Evolutionary conservation across 2,329 filamentous ascomycete species (phyloP).

Genomic region (Neofusicoccum sp.): DNA sequence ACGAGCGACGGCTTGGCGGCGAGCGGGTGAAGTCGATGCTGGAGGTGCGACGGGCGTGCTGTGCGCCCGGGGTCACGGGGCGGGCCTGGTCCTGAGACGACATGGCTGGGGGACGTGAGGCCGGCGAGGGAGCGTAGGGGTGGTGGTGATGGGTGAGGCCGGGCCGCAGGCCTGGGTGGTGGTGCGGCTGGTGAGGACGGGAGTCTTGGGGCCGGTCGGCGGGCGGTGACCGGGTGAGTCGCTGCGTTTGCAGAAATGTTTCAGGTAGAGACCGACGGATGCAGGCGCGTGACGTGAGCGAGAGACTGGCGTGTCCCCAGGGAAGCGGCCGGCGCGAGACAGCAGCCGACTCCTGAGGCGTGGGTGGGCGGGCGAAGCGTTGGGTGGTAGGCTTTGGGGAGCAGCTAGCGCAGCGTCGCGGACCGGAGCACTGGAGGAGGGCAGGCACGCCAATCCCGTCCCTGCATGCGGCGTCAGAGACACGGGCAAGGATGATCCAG

Average conservation of each 20-base stretch:
- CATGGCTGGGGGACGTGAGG: background rate
- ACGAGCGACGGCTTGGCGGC: slow-evolving; percentile 37
- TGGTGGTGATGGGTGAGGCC: background rate
- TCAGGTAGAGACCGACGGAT: slow-evolving; percentile 6
- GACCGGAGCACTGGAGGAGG: background rate
- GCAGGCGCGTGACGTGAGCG: slow-evolving; percentile 13
- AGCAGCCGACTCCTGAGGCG: slow-evolving; percentile 1
- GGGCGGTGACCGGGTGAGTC: slow-evolving; percentile 5
- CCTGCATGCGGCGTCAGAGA: slow-evolving; percentile 11
- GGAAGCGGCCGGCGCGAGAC: background rate
- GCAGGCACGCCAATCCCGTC: slow-evolving; percentile 8
- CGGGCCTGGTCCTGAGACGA: slow-evolving; percentile 14
- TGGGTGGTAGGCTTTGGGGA: background rate
- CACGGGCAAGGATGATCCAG: slow-evolving; percentile 9
- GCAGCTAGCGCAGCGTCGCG: background rate
- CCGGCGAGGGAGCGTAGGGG: background rate
- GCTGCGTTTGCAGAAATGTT: background rate
- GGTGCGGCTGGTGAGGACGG: background rate
- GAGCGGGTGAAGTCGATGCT: slow-evolving; percentile 42
- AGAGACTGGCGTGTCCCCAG: slow-evolving; percentile 11
- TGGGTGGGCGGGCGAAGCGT: background rate
- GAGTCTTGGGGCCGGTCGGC: background rate
- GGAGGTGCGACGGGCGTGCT: slow-evolving; percentile 39
- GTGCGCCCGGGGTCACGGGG: slow-evolving; percentile 11
- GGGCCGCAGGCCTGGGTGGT: slow-evolving; percentile 7